These are phyloP conservation scores for Setomelanomma holmii DNA, from an alignment of 2,329 filamentous ascomycete genomes.

Conservation along the genomic window DNA sequence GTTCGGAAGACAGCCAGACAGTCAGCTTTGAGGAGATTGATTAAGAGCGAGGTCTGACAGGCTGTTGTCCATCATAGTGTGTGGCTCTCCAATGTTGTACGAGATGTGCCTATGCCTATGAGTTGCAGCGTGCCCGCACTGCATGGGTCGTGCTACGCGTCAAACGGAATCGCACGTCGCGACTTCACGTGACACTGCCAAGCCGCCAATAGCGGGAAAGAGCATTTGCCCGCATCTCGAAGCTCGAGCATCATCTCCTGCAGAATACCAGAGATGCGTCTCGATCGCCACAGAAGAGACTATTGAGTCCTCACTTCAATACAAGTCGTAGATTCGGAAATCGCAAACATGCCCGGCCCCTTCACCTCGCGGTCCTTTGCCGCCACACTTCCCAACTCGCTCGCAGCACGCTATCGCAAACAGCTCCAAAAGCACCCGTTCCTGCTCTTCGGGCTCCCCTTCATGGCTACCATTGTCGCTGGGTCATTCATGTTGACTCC, in stretches of 20 bases:
- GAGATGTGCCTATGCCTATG: no score
- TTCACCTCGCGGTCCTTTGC: constrained; percentile 67
- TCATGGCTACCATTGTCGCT: constrained; percentile 86
- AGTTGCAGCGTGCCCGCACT: no score
- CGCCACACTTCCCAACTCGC: constrained; percentile 62
- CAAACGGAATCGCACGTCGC: constrained; percentile 9
- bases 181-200: constrained; percentile 33
- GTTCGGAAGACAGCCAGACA: no score
- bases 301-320: background rate
- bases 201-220: constrained; percentile 18
- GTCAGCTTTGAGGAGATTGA: no score
- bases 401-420: constrained; percentile 79
- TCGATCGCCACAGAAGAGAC: background rate
- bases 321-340: background rate
- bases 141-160: no score
- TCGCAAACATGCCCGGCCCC: constrained; percentile 60
- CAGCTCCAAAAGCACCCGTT: constrained; percentile 83
- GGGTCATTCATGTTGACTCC: constrained; percentile 95
- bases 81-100: no score
- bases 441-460: constrained; percentile 90
- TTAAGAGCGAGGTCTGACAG: no score
- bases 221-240: constrained; percentile 12
- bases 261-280: background rate
- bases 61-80: no score
- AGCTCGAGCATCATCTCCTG: constrained; percentile 13